Conservation (phyloP, 2,329 filamentous ascomycete genomes). For the Metarhizium rileyi region DNA sequence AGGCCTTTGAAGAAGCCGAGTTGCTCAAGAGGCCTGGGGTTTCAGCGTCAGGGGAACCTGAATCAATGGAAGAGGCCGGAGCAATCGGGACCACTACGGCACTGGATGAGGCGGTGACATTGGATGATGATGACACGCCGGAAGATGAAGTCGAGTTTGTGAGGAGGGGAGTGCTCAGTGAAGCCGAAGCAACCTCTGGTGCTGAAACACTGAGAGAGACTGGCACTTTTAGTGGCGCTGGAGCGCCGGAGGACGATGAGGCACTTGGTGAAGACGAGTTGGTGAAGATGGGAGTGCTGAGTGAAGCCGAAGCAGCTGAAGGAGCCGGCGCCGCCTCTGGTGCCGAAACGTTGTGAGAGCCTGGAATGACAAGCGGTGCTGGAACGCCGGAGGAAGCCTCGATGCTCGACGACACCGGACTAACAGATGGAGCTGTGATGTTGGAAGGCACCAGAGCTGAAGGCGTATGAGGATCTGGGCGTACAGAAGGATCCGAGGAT, state of each 20-base stretch:
- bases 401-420: too few species aligned
- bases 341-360: too few species aligned
- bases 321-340: too few species aligned
- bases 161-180: too few species aligned
- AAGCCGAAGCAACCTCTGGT: not conserved
- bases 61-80: not conserved
- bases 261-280: not conserved
- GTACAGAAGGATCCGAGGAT: not conserved
- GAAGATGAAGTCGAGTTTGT: not conserved
- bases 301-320: not conserved
- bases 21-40: not conserved
- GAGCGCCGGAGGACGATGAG: not conserved
- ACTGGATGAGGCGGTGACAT: not conserved
- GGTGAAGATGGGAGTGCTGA: too few species aligned
- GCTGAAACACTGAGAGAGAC: not conserved
- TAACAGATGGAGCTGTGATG: too few species aligned
- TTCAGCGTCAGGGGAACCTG: not conserved
- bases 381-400: not conserved
- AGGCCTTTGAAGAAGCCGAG: not conserved
- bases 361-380: too few species aligned
- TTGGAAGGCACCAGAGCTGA: not conserved
- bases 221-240: not conserved
- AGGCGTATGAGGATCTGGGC: too few species aligned
- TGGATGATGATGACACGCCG: not conserved
- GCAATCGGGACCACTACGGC: too few species aligned